Conservation (phyloP, 257 asterid species). For the Solanum dulcamara region DNA sequence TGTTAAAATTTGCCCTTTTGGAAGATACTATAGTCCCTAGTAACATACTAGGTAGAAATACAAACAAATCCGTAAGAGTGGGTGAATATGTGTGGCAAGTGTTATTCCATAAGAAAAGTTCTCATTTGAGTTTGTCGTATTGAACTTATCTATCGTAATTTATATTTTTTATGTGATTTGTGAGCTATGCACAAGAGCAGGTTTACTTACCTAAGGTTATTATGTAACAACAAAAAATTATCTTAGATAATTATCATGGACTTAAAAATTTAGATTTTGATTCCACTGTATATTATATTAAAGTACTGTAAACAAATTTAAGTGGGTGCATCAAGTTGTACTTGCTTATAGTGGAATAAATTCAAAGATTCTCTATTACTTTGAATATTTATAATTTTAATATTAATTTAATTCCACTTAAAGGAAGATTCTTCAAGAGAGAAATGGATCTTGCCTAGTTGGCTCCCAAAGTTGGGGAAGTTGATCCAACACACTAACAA, state of each 20-base stretch:
- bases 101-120: not conserved
- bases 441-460: conserved; percentile 3
- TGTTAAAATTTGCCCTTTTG: not conserved
- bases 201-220: not conserved
- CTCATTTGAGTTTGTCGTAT: not conserved
- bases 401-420: not conserved
- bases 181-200: not conserved
- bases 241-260: not conserved
- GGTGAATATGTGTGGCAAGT: not conserved
- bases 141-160: not conserved
- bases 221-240: not conserved
- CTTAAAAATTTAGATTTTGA: not conserved
- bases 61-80: not conserved
- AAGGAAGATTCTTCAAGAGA: not conserved
- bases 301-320: not conserved
- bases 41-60: not conserved
- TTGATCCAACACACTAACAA: not conserved
- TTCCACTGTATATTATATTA: not conserved
- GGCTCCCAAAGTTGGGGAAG: conserved; percentile 18
- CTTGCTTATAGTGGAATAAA: not conserved
- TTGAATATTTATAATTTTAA: not conserved
- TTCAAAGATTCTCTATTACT: not conserved
- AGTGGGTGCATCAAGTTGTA: not conserved
- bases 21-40: not conserved
- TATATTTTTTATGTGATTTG: not conserved